Base-by-base conservation (phyloP, 768 basidiomycete genomes). In the Leccinum truebloodii region DNA sequence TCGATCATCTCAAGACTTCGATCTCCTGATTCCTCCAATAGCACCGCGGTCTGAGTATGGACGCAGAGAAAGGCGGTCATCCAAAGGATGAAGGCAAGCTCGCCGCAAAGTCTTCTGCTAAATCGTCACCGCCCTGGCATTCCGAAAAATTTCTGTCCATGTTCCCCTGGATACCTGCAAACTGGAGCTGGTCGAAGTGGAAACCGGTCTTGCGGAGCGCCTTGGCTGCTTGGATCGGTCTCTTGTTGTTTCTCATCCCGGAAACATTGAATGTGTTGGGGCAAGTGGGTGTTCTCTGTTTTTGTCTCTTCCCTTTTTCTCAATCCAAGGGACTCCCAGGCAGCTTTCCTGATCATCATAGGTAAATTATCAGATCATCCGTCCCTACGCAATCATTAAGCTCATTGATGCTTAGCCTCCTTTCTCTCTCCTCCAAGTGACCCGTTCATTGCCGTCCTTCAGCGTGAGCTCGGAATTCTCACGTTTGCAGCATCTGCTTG, bases 371-470 rank as follows among this genome's bases (percentile, higher is more conserved):
- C 5, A 9, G n/a, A 16, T 18, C 2, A 30, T 52, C 1, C 16
- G 16, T 44, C 10, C 14, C 6, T 1, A 22, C 4, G 3, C 26
- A 58, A 55, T 18, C 30, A 24, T 35, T 44, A 57, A 61, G 51
- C 65, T 50, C 10, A 52, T 55, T 20, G 2, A 54, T 18, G 1
- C 57, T 14, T 56, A 89, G 89, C 83, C 4, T 75, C 85, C 0
- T 83, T 90, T 63, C 64, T 92, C 3, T 87, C 86, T 4, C 86
- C 90, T 1, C 88, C 90, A 1, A 76, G 68, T 22, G 88, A 88
- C 57, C 86, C 88, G 1, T 89, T 90, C 65, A 74, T 88, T n/a
- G 77, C 80, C 4, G 86, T 87, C 4, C 67, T 89, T 14, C 89
- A 90, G 67, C 84, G 87, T 2, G 88, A 90, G 66, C 49, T 82